These are phyloP conservation scores for Arctium lappa DNA, from an alignment of 129 eudicot genomes.

Conservation along the genomic window DNA sequence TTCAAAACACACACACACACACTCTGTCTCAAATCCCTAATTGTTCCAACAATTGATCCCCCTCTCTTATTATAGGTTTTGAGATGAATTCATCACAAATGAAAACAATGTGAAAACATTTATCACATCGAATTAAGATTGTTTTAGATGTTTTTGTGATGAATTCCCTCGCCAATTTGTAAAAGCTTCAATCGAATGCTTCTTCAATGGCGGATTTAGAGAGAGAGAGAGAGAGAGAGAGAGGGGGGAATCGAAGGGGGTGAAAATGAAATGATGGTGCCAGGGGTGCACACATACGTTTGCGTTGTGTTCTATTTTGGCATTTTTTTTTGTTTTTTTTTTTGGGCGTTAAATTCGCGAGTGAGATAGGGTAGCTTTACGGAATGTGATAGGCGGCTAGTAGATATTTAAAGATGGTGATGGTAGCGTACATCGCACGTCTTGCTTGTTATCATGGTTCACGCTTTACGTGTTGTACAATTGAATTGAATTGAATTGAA, in stretches of 20 bases:
- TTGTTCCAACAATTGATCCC: conserved; percentile 1
- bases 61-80: conserved; percentile 9
- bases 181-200: background rate
- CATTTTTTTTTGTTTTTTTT: conserved; percentile 3
- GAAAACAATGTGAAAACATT: conserved; percentile 23
- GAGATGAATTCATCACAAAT: conserved; percentile 19
- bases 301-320: conserved; percentile 36
- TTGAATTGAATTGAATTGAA: conserved; percentile 1
- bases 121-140: conserved; percentile 1
- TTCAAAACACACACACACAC: background rate
- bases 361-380: background rate
- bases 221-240: conserved; percentile 14
- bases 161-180: conserved; percentile 9
- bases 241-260: background rate
- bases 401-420: background rate
- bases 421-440: conserved; percentile 17
- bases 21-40: background rate
- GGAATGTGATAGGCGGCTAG: conserved; percentile 12
- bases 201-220: conserved; percentile 29
- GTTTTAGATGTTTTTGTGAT: conserved; percentile 7
- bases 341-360: background rate
- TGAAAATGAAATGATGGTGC: conserved; percentile 20
- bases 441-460: conserved; percentile 12
- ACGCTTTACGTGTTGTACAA: conserved; percentile 33
- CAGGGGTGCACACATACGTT: conserved; percentile 33